These are phyloP conservation scores for Purpureocillium takamizusanense DNA, from an alignment of 2,329 filamentous ascomycete genomes.

Conservation along the genomic window DNA sequence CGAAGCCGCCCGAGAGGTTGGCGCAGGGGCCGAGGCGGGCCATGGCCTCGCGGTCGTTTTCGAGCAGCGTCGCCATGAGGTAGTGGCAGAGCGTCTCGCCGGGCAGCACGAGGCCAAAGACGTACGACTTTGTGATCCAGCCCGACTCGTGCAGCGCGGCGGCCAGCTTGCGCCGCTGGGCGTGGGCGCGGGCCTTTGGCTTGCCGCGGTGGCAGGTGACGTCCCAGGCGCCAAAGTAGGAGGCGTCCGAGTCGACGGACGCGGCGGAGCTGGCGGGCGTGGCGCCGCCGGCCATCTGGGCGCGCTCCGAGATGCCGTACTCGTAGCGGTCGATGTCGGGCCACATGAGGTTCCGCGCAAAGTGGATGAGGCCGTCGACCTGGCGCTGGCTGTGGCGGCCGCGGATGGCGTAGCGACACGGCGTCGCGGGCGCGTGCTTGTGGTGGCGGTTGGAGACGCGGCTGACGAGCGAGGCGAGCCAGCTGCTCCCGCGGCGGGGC, in stretches of 20 bases:
- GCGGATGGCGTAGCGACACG: constrained; percentile 37
- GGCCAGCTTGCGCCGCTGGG: constrained; percentile 44
- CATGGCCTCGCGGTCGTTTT: constrained; percentile 54
- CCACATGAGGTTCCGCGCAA: constrained; percentile 54
- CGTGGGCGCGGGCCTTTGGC: constrained; percentile 22
- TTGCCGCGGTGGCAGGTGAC: constrained; percentile 19
- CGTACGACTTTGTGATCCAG: constrained; percentile 60
- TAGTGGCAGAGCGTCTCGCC: constrained; percentile 55
- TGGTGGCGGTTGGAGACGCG: constrained; percentile 37
- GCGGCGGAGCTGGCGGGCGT: constrained; percentile 23
- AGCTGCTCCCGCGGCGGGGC: constrained; percentile 23
- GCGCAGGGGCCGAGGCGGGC: constrained; percentile 49
- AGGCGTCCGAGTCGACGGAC: constrained; percentile 27
- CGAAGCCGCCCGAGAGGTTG: constrained; percentile 55
- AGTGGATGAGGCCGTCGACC: constrained; percentile 52
- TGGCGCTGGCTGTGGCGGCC: constrained; percentile 50
- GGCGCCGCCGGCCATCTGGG: constrained; percentile 27
- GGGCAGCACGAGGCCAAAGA: constrained; percentile 56
- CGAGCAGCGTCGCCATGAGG: constrained; percentile 56
- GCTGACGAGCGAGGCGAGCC: constrained; percentile 50
- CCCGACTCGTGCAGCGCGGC: constrained; percentile 50
- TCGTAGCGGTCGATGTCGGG: constrained; percentile 47
- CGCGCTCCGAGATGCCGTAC: constrained; percentile 37
- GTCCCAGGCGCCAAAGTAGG: constrained; percentile 37
- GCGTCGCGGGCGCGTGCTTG: constrained; percentile 21